These are phyloP conservation scores for Bondarzewia mesenterica DNA, from an alignment of 1,284 basidiomycete species.

Conservation along the genomic window DNA sequence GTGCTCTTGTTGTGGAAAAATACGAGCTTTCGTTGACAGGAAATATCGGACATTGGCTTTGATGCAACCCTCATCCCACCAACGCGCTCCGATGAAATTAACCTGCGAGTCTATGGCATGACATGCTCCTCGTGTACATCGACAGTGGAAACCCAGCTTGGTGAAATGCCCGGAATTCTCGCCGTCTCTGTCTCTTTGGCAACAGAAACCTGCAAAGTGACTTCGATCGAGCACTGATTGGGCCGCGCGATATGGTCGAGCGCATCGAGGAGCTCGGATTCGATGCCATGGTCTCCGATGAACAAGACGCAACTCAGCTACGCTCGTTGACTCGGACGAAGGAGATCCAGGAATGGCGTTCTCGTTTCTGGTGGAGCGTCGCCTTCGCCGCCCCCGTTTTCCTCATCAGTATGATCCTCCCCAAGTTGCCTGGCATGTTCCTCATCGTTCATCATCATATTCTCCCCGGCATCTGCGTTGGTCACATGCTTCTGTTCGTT, in stretches of 20 bases:
- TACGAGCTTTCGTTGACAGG: slow-evolving; percentile 33
- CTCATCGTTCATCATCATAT: slow-evolving; percentile 41
- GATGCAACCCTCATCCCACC: slow-evolving; percentile 73
- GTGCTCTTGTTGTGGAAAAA: neutral
- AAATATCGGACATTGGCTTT: slow-evolving; percentile 90
- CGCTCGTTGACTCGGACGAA: slow-evolving; percentile 87
- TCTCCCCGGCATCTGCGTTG: slow-evolving; percentile 68
- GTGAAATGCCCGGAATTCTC: slow-evolving; percentile 67
- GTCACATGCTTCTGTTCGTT: slow-evolving; percentile 75
- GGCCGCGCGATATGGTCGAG: slow-evolving; percentile 81
- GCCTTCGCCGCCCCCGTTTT: slow-evolving; percentile 90
- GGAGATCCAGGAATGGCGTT: slow-evolving; percentile 87
- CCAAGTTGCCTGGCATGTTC: slow-evolving; percentile 59
- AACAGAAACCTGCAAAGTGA: slow-evolving; percentile 67
- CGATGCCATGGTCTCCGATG: slow-evolving; percentile 81
- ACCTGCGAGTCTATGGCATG: slow-evolving; percentile 85
- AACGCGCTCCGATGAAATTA: slow-evolving; percentile 54
- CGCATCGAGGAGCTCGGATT: slow-evolving; percentile 85
- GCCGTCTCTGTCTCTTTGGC: slow-evolving; percentile 66
- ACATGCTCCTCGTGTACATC: slow-evolving; percentile 80
- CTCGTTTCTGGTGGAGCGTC: slow-evolving; percentile 71
- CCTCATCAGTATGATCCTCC: slow-evolving; percentile 83
- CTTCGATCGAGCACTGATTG: slow-evolving; percentile 70
- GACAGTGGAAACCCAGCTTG: slow-evolving; percentile 69
- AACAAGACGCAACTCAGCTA: slow-evolving; percentile 81